phyloP scores from a whole-genome alignment of 768 basidiomycete species.

The Naematelia encephala region DNA sequence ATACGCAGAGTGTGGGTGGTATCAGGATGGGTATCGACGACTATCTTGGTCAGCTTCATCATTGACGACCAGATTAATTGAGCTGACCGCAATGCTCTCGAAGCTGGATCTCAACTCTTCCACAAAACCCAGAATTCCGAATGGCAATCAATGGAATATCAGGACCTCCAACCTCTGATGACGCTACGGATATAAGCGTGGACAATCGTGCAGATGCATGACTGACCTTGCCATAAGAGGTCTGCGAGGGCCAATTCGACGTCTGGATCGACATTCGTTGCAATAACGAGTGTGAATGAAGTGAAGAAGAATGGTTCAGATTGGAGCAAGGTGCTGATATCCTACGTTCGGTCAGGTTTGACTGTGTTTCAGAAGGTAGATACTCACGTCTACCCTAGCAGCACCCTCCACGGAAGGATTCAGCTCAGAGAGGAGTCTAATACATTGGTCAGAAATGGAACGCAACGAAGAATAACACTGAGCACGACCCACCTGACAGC shows the following conservation, averaged over 20 bases:
- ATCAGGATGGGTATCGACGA: conserved; percentile 79
- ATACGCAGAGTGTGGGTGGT: conserved; percentile 70
- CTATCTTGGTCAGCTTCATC: conserved; percentile 52
- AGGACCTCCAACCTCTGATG: conserved; percentile 53
- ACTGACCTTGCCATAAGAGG: conserved; percentile 61
- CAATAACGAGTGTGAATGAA: conserved; percentile 74
- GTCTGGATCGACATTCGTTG: conserved; percentile 68
- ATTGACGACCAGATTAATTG: not conserved
- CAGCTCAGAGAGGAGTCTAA: conserved; percentile 66
- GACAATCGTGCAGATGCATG: not conserved
- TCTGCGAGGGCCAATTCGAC: conserved; percentile 62
- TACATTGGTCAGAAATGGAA: not conserved
- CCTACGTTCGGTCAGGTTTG: conserved; percentile 23
- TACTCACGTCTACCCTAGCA: conserved; percentile 58
- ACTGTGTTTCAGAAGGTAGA: not conserved
- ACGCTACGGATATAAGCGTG: conserved; percentile 39
- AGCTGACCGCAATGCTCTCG: conserved; percentile 76
- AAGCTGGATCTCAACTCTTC: conserved; percentile 82
- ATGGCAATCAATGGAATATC: conserved; percentile 68
- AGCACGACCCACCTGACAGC: conserved; percentile 63
- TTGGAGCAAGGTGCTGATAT: conserved; percentile 61
- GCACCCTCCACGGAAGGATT: conserved; percentile 78
- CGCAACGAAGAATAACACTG: not conserved
- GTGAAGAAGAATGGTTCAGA: conserved; percentile 59
- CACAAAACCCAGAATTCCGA: conserved; percentile 82